A percentile compares a stretch with the other conserved stretches of the same genome.
phyloP scores from a whole-genome alignment of 1,139 yeast genomes.

The Arxiozyma heterogenica region DNA sequence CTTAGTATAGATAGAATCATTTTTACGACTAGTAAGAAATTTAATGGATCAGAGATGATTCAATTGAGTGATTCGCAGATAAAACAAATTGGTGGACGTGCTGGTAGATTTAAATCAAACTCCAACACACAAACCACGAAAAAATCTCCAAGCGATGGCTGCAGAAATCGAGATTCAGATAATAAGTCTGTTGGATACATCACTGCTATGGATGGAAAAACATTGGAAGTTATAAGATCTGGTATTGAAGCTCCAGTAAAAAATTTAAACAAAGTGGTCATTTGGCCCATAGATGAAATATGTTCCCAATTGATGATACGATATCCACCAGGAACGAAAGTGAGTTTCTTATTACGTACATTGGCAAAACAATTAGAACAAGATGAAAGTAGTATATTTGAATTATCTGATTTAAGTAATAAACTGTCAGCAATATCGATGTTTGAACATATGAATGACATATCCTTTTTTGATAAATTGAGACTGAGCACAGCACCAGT shows the following conservation, averaged over 20 bases:
- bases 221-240: conserved; percentile 37
- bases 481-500: conserved; percentile 55
- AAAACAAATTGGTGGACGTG: conserved; percentile 94
- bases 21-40: conserved; percentile 60
- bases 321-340: conserved; percentile 41
- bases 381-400: conserved; percentile 13
- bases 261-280: conserved; percentile 44
- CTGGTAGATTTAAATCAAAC: conserved; percentile 60
- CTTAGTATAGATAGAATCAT: conserved; percentile 72
- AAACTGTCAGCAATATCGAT: conserved; percentile 39
- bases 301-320: conserved; percentile 37
- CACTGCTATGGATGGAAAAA: conserved; percentile 41
- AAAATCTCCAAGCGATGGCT: too few relatives aligned
- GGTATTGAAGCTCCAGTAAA: conserved; percentile 41
- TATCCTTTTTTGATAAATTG: conserved; percentile 46
- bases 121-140: too few relatives aligned
- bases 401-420: conserved; percentile 33
- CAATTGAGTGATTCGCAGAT: conserved; percentile 54
- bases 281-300: conserved; percentile 63
- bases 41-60: conserved; percentile 49
- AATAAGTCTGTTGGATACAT: conserved; percentile 42
- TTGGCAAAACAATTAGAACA: conserved; percentile 38
- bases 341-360: conserved; percentile 38
- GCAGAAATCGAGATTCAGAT: background rate
- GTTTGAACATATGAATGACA: conserved; percentile 33